Conservation (phyloP, 2,329 filamentous ascomycete species). For the Colletotrichum tabaci region DNA sequence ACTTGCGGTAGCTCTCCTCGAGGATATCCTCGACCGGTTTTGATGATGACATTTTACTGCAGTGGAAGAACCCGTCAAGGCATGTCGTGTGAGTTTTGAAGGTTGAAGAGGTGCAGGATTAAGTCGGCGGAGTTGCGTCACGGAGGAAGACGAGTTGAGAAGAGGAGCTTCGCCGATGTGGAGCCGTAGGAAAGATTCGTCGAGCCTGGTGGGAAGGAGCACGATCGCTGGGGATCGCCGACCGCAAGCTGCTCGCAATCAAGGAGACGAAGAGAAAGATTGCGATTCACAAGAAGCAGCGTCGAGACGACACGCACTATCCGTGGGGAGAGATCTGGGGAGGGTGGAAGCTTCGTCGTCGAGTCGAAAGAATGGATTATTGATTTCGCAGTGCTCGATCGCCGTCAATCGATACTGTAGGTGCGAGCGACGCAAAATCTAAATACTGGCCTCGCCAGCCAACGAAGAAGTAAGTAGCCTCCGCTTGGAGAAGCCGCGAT, state of each 20-base stretch:
- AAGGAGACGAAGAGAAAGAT: background rate
- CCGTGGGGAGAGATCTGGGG: background rate
- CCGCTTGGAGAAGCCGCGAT: background rate
- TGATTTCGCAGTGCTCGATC: background rate
- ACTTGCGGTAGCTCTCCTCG: slow-evolving; percentile 59
- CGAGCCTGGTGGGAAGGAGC: background rate
- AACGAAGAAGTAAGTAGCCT: background rate
- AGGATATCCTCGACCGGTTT: slow-evolving; percentile 57
- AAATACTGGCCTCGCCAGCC: slow-evolving; percentile 1
- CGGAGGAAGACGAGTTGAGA: background rate
- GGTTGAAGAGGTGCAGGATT: background rate
- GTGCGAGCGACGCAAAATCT: background rate
- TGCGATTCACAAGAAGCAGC: background rate
- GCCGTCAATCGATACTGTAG: background rate
- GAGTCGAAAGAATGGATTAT: slow-evolving; percentile 15
- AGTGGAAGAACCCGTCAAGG: slow-evolving; percentile 20
- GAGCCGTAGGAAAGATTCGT: slow-evolving; percentile 4
- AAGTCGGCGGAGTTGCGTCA: background rate
- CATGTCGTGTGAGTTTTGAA: slow-evolving; percentile 7
- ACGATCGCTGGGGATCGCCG: background rate
- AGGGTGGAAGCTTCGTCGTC: background rate
- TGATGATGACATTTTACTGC: slow-evolving; percentile 53
- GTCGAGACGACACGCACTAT: background rate
- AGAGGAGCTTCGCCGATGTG: slow-evolving; percentile 2
- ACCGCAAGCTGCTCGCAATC: background rate